A percentile compares a stretch with the other conserved stretches of the same genome.
Evolutionary conservation across 768 basidiomycete species (phyloP).

Genomic region (Boletus rufocinnamomeus): DNA sequence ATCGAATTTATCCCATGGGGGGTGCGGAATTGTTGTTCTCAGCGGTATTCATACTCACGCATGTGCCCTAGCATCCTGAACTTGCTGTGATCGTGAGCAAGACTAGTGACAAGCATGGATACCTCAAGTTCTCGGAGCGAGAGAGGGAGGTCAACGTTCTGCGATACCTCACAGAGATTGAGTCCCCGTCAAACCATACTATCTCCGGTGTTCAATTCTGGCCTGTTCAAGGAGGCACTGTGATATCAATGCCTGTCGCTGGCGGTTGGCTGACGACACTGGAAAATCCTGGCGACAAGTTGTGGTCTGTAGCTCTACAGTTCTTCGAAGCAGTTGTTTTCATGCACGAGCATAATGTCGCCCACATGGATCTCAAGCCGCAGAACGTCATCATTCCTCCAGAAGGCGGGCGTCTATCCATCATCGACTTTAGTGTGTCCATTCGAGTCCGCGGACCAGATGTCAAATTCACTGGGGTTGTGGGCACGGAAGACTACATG

Average conservation of each 20-base stretch:
- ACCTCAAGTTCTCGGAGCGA: slow-evolving; percentile 12
- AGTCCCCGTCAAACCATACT: slow-evolving; percentile 12
- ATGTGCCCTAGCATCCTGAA: slow-evolving; percentile 11
- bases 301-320: no score
- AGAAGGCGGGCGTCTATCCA: background rate
- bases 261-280: no score
- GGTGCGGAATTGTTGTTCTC: background rate
- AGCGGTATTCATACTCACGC: background rate
- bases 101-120: background rate
- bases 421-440: background rate
- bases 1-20: slow-evolving; percentile 1
- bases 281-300: no score
- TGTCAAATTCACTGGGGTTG: background rate
- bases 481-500: background rate
- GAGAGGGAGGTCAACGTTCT: slow-evolving; percentile 11
- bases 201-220: slow-evolving; percentile 7
- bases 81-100: slow-evolving; percentile 8
- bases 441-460: background rate
- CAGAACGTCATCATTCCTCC: background rate
- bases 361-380: background rate
- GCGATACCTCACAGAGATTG: slow-evolving; percentile 7
- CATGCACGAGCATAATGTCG: background rate
- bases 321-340: no score
- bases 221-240: background rate
- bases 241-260: no score